Evolutionary conservation across 805 yeast genomes (phyloP), one percentile per base, ranked within the genome.

Genomic region (Metschnikowia santaceciliae): DNA sequence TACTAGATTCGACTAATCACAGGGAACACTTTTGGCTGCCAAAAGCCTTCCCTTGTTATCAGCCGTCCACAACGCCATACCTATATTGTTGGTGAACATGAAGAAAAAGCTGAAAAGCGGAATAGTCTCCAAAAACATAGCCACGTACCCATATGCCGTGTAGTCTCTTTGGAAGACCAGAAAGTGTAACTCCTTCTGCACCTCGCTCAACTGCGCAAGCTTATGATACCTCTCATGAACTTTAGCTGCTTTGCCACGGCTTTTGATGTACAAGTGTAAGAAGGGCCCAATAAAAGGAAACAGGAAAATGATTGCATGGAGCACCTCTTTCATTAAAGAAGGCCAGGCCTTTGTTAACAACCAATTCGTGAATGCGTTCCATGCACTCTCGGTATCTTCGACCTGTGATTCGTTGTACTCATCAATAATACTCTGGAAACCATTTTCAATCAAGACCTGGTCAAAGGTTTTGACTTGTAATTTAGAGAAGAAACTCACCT

Each of bases 51-150:
- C 52, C 42, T 69, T 70, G 22, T 65, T 64, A n/a, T 63, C 60
- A 20, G 71, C 76, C 3, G 81, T 82, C 89, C 89, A 84, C 42
- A 81, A 63, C 0, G 88, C 88, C 10, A 83, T 83, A 5, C 86
- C 89, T 3, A 80, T 69, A 2, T 76, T 76, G 62, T 82, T 81
- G 8, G 88, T 80, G 54, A 80, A 78, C 56, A 76, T 71, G 52
- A 84, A 82, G 34, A 82, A 66, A 11, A 81, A 67, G 32, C 80
- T 77, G 2, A 81, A 50, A 20, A 81, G 53, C 1, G 90, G 89
- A 10, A 81, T 66, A 53, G 73, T 66, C 57, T 83, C 88, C 35
- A 84, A 61, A 1, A 76, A 26, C 32, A 77, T 71, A 1, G 84
- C 75, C 14, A 74, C 66, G 33, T 81, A 56, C 0, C 89, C 90